phyloP scores from a whole-genome alignment of 2,329 filamentous ascomycete species.

The Diaporthe ampelina region DNA sequence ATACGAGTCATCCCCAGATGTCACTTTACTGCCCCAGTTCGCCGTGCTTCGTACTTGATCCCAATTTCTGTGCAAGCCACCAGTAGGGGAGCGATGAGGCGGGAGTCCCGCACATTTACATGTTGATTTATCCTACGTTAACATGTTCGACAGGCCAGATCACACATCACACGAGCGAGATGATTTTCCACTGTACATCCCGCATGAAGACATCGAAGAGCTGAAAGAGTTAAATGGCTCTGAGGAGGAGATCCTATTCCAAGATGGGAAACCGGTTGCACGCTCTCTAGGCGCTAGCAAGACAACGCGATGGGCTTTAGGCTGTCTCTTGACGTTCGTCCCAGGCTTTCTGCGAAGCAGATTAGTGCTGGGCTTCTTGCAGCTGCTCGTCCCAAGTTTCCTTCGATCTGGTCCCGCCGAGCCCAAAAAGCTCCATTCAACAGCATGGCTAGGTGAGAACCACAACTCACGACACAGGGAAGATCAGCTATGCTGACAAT shows the following conservation, averaged over 20 bases:
- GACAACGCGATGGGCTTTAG: background rate
- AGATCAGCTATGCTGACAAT: background rate
- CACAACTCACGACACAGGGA: background rate
- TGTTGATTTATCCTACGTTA: background rate
- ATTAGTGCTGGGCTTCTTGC: background rate
- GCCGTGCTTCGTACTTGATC: background rate
- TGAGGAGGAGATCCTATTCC: background rate
- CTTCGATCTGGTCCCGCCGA: constrained; percentile 12
- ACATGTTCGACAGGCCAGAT: constrained; percentile 7
- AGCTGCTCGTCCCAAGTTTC: constrained; percentile 36
- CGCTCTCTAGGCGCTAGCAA: background rate
- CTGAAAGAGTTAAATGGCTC: constrained; percentile 14
- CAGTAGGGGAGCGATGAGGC: background rate
- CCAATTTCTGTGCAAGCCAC: background rate
- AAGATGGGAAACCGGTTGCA: background rate
- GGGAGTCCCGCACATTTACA: background rate
- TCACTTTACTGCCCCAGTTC: background rate
- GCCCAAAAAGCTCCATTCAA: constrained; percentile 37
- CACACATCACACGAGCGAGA: constrained; percentile 7
- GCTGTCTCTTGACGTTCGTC: background rate
- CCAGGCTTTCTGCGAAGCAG: constrained; percentile 19
- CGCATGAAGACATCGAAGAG: constrained; percentile 28
- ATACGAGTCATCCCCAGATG: constrained; percentile 3
- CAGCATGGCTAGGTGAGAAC: constrained; percentile 41
- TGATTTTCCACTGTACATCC: constrained; percentile 15